These are phyloP conservation scores for Alternaria sp. DNA, from an alignment of 2,329 filamentous ascomycete species.

Conservation along the genomic window DNA sequence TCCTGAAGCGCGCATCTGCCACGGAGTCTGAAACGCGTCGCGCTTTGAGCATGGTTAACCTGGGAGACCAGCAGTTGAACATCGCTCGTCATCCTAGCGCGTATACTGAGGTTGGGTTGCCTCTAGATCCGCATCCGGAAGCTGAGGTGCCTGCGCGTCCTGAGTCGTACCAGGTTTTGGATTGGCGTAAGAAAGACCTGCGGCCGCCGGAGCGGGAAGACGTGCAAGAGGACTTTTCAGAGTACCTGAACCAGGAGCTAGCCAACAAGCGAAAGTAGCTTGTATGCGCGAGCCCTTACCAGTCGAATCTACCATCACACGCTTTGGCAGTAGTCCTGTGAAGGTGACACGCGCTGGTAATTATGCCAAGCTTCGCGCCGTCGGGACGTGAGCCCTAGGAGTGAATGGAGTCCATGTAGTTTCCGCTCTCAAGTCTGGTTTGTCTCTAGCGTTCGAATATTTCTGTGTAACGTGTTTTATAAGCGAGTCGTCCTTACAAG, in stretches of 20 bases:
- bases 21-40: conserved; percentile 2
- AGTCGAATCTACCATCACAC: background rate
- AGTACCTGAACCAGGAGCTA: background rate
- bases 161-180: conserved; percentile 6
- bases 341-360: background rate
- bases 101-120: background rate
- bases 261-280: background rate
- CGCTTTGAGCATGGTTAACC: conserved; percentile 9
- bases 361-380: background rate
- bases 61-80: conserved; percentile 6
- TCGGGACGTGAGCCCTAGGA: background rate
- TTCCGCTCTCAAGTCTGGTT: background rate
- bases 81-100: conserved; percentile 6
- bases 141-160: background rate
- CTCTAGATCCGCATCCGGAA: background rate
- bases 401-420: background rate
- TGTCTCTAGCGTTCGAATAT: background rate
- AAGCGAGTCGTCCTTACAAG: too few species aligned
- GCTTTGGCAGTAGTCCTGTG: background rate
- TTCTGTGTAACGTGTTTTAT: background rate
- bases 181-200: conserved; percentile 7
- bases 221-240: background rate
- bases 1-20: conserved; percentile 5
- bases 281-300: background rate
- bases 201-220: background rate